Conservation (phyloP, 495 filamentous ascomycete species). For the Jackrogersella minutella region DNA sequence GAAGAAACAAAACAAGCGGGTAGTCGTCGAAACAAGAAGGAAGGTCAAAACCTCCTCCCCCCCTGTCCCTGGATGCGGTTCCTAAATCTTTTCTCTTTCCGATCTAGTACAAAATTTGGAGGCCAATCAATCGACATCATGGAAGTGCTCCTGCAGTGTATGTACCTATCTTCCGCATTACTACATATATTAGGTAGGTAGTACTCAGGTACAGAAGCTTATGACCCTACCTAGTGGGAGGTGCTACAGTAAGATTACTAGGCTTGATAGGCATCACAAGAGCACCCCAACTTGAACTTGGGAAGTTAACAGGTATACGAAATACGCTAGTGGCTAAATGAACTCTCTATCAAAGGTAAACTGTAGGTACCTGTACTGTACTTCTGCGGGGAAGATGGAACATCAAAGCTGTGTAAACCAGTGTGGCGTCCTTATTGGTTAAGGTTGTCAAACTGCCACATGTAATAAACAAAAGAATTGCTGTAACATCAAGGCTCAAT, state of each 20-base stretch:
- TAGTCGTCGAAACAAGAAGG: slow-evolving; percentile 17
- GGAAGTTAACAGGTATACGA: slow-evolving; percentile 1
- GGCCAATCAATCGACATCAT: too few species aligned
- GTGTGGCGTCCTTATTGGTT: neutral
- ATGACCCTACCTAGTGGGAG: neutral
- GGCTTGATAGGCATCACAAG: neutral
- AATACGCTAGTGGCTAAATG: neutral
- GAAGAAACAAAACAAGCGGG: slow-evolving; percentile 12
- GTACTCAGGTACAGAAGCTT: neutral
- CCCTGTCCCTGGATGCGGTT: slow-evolving; percentile 35
- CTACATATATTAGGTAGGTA: slow-evolving; percentile 4
- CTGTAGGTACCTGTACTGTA: neutral
- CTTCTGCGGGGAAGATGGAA: neutral
- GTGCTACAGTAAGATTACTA: slow-evolving; percentile 41
- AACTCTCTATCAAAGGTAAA: neutral
- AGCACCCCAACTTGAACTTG: slow-evolving; percentile 3
- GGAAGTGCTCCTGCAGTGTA: slow-evolving; percentile 5
- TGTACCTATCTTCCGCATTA: slow-evolving; percentile 28
- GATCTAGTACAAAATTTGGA: slow-evolving; percentile 20
- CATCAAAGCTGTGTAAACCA: neutral
- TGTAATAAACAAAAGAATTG: slow-evolving; percentile 16
- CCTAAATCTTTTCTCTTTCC: slow-evolving; percentile 34
- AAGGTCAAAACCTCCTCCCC: slow-evolving; percentile 9
- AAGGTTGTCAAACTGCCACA: neutral
- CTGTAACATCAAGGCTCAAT: too few species aligned